Conservation (phyloP, 805 yeast species). For the Myxozyma geophila region DNA sequence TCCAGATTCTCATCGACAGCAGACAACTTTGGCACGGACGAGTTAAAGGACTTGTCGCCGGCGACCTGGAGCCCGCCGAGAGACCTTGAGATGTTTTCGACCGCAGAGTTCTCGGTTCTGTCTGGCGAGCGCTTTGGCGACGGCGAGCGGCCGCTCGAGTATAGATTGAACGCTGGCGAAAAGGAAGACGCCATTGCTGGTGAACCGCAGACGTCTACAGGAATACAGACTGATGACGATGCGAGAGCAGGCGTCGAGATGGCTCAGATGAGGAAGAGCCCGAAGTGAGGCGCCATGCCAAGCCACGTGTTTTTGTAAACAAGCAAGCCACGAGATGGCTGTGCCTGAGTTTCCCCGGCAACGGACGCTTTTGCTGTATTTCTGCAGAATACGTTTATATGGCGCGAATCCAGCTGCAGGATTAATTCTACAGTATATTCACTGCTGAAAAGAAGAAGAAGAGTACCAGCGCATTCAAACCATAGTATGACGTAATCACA, state of each 20-base stretch:
- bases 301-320: constrained; percentile 9
- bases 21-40: constrained; percentile 11
- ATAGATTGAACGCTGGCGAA: constrained; percentile 1
- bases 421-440: too few species aligned
- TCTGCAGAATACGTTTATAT: too few species aligned
- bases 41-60: constrained; percentile 1
- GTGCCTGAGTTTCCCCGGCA: too few species aligned
- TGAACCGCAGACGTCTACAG: background rate
- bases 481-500: too few species aligned
- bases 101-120: constrained; percentile 18
- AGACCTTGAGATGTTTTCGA: constrained; percentile 24
- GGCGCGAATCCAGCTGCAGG: too few species aligned
- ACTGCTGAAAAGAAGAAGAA: too few species aligned
- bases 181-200: constrained; percentile 11
- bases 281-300: background rate
- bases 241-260: too few species aligned
- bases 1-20: constrained; percentile 31
- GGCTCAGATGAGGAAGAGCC: background rate
- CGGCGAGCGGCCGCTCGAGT: constrained; percentile 7
- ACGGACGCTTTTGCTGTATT: too few species aligned
- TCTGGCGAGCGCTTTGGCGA: constrained; percentile 18
- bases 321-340: constrained; percentile 5
- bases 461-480: too few species aligned
- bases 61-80: constrained; percentile 19
- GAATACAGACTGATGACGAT: too few species aligned